Conservation (phyloP, 176 grass and related monocot species). For the Oryza meyeriana region DNA sequence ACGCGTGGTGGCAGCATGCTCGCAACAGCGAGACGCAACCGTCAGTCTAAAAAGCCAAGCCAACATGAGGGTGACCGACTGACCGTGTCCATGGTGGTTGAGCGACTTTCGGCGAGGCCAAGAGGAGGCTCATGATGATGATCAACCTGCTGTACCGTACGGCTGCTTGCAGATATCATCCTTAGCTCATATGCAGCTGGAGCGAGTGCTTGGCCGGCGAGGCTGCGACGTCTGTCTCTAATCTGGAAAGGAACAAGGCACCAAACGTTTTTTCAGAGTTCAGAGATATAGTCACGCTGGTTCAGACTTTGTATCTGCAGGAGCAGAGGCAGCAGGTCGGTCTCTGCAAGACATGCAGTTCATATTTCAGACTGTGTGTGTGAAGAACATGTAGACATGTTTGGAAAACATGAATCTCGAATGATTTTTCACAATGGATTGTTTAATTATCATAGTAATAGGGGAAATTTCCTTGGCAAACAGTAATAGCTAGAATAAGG, state of each 20-base stretch:
- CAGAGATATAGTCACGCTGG: not conserved
- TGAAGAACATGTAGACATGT: not conserved
- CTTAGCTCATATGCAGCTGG: not conserved
- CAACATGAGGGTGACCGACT: not conserved
- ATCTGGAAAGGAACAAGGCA: constrained; percentile 8
- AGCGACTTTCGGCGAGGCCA: constrained; percentile 4
- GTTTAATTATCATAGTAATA: not conserved
- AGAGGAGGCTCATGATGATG: not conserved
- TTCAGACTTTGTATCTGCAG: not conserved
- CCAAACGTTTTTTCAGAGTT: not conserved
- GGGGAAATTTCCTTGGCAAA: not conserved
- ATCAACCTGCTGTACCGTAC: not conserved
- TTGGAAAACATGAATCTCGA: not conserved
- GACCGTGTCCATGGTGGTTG: not conserved
- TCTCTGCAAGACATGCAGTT: not conserved
- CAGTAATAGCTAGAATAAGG: too few relatives aligned
- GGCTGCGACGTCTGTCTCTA: not conserved
- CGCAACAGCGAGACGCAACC: not conserved
- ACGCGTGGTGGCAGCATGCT: too few relatives aligned
- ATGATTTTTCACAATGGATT: not conserved
- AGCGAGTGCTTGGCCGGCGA: not conserved
- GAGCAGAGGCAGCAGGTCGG: too few relatives aligned
- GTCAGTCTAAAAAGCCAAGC: not conserved
- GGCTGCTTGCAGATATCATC: not conserved
- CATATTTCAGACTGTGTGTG: not conserved